Evolutionary conservation across 345 rosid genomes (phyloP).

Genomic region (Populus tremula): DNA sequence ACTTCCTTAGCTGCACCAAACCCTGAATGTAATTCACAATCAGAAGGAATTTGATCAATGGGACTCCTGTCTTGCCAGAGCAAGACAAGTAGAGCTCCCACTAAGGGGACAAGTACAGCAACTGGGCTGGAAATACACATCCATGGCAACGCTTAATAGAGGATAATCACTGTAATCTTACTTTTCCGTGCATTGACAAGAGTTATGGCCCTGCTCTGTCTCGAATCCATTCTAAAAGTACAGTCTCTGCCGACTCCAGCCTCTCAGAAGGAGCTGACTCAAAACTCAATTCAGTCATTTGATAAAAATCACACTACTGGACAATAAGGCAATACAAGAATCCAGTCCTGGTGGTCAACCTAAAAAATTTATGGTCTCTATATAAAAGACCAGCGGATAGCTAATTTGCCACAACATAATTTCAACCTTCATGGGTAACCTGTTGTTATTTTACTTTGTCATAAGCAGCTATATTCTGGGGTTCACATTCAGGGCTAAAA

Average conservation of each 20-base stretch:
- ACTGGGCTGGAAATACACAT: neutral
- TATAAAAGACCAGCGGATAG: neutral
- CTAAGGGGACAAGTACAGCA: neutral
- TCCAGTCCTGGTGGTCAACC: too few relatives aligned
- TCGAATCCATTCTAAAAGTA: neutral
- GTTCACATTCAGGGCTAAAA: constrained; percentile 90
- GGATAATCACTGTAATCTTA: neutral
- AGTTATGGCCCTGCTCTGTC: neutral
- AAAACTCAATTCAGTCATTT: neutral
- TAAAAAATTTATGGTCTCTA: neutral
- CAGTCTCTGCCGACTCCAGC: neutral
- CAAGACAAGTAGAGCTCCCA: neutral
- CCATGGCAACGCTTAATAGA: too few relatives aligned
- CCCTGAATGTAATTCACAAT: neutral
- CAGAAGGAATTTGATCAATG: neutral
- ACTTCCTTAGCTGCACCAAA: too few relatives aligned
- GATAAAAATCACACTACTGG: too few relatives aligned
- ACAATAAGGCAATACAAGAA: too few relatives aligned
- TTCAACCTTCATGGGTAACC: neutral
- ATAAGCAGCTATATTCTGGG: constrained; percentile 85
- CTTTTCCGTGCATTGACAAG: neutral
- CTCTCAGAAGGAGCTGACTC: neutral
- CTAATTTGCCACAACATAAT: neutral
- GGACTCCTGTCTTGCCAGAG: neutral
- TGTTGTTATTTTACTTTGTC: constrained; percentile 32